Conservation (phyloP, 1,284 basidiomycete genomes). For the Xanthoconium separans region DNA sequence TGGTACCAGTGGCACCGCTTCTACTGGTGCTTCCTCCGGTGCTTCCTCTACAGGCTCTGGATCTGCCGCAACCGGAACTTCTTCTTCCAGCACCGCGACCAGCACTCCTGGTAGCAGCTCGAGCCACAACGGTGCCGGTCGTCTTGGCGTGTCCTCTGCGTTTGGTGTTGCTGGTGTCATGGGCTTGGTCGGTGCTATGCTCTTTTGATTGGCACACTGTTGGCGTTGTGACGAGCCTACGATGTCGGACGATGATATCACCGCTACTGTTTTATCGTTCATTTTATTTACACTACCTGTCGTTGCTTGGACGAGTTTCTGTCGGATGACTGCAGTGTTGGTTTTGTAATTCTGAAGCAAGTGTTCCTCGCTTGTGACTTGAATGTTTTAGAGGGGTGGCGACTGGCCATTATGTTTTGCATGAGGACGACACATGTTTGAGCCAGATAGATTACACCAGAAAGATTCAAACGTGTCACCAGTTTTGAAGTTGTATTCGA, state of each 20-base stretch:
- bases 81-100: constrained; percentile 7
- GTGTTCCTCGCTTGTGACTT: neutral
- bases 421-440: no score
- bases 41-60: constrained; percentile 4
- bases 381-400: neutral
- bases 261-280: constrained; percentile 15
- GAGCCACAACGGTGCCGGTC: constrained; percentile 30
- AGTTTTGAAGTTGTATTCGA: no score
- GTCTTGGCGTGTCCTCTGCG: constrained; percentile 29
- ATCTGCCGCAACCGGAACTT: neutral
- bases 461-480: no score
- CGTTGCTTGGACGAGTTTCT: constrained; percentile 16
- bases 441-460: no score
- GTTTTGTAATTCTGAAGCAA: constrained; percentile 20
- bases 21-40: neutral
- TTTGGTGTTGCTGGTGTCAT: constrained; percentile 45
- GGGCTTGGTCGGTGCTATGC: constrained; percentile 48
- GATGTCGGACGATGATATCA: constrained; percentile 12
- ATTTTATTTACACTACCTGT: constrained; percentile 17
- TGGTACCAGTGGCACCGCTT: neutral
- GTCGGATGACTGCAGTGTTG: constrained; percentile 10
- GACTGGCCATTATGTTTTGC: neutral
- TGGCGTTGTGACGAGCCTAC: constrained; percentile 13
- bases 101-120: constrained; percentile 16
- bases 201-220: constrained; percentile 34